A percentile compares a stretch with the other conserved stretches of the same genome.
Evolutionary conservation across 1,139 yeast genomes (phyloP).

Genomic region (Debaryomyces udenii): DNA sequence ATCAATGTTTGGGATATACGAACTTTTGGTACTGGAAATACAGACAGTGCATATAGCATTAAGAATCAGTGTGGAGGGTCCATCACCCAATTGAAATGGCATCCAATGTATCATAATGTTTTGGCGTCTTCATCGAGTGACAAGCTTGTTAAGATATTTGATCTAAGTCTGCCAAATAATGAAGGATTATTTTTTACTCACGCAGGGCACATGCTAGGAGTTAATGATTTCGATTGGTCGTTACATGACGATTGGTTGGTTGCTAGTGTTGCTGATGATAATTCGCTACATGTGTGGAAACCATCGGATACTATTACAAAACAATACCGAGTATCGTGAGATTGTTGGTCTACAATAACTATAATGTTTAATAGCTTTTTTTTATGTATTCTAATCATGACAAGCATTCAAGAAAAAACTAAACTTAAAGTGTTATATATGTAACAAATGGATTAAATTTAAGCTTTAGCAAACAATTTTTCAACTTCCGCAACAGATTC

Average conservation of each 20-base stretch:
- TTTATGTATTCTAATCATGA: conserved; percentile 14
- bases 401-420: conserved; percentile 12
- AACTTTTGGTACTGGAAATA: conserved; percentile 29
- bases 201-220: conserved; percentile 89
- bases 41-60: conserved; percentile 14
- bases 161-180: conserved; percentile 46
- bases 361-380: conserved; percentile 5
- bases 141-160: conserved; percentile 71
- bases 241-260: conserved; percentile 76
- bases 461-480: conserved; percentile 66
- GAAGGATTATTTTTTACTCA: conserved; percentile 67
- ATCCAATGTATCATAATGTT: conserved; percentile 60
- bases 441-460: conserved; percentile 14
- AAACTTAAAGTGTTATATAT: conserved; percentile 7
- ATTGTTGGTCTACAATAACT: neutral
- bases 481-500: conserved; percentile 94
- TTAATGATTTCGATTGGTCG: conserved; percentile 88
- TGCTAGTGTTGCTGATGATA: conserved; percentile 86
- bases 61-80: conserved; percentile 57
- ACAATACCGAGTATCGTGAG: conserved; percentile 14
- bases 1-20: conserved; percentile 75
- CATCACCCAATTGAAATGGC: conserved; percentile 78
- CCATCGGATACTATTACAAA: conserved; percentile 43
- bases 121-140: conserved; percentile 79
- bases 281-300: conserved; percentile 84